Base-by-base conservation (phyloP, 768 basidiomycete species). In the Rhodotorula diobovata region DNA sequence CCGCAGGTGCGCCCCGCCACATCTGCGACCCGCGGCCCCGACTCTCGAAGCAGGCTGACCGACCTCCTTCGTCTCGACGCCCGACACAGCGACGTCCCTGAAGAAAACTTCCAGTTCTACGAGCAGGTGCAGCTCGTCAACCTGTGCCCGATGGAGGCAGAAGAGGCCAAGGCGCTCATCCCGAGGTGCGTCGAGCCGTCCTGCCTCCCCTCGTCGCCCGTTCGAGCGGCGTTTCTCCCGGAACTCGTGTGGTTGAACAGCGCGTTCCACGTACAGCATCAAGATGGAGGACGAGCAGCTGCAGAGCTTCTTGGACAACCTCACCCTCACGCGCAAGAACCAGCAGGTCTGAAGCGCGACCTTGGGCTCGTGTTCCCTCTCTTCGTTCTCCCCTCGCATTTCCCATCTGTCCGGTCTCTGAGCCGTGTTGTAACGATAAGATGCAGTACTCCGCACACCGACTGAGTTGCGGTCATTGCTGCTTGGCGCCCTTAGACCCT, bases 41-140 rank as follows among this genome's bases (percentile, higher is more conserved):
- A 21, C 34, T 14, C 32, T 32, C 43, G n/a, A n/a, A n/a, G n/a
- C n/a, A 34, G 9, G 48, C 62, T 61, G 51, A 72, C 67, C 7
- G 4, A 6, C 18, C 5, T 12, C n/a, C 59, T 15, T 46, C 11
- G 25, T 57, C 55, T 34, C 50, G 51, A 30, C 43, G 32, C n/a
- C 25, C 34, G 39, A 41, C 34, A 34, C 30, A 61, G 69, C 2
- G 37, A 51, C 9, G 15, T 70, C 8, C 61, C 64, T 6, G 55
- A 50, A 2, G n/a, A 88, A 0, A 87, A 87, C 5, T 79, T 95
- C 50, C 91, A 91, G 4, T 90, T 90, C 77, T 94, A 93, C 75
- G 93, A 95, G 82, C 90, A 90, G 9, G 91, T 92, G 5, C 93
- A 95, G 79, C 90, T 95, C 63, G 91, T 91, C 25, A 95, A 95